These are phyloP conservation scores for Kwoniella pini DNA, from an alignment of 768 basidiomycete species.

Conservation along the genomic window DNA sequence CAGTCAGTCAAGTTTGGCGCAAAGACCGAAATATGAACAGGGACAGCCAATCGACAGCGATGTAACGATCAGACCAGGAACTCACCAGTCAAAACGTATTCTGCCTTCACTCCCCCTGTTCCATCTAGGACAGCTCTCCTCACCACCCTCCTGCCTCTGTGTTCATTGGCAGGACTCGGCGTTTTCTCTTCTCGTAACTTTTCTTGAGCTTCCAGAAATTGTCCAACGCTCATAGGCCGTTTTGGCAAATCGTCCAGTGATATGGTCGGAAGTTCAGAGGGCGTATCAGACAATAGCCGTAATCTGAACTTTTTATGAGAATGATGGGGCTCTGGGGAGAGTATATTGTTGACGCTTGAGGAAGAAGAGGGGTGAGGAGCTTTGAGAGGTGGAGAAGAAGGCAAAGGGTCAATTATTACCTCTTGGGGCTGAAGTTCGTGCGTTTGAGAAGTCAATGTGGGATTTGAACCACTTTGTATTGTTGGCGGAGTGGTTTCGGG, in stretches of 20 bases:
- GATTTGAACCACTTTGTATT: constrained; percentile 1
- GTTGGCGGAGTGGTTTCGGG: constrained; percentile 33
- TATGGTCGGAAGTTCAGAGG: background rate
- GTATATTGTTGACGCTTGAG: background rate
- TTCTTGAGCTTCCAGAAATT: constrained; percentile 24
- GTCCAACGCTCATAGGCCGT: constrained; percentile 31
- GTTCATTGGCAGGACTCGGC: constrained; percentile 6
- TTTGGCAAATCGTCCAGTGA: constrained; percentile 3
- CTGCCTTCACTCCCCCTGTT: constrained; percentile 52
- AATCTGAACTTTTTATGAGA: constrained; percentile 40
- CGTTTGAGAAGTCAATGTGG: background rate
- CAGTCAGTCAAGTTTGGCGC: background rate
- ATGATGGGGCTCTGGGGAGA: background rate
- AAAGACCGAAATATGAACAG: too few species aligned
- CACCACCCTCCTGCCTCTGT: constrained; percentile 23
- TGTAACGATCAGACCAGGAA: too few species aligned
- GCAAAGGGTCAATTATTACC: constrained; percentile 33
- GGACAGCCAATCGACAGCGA: too few species aligned
- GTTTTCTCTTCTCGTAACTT: constrained; percentile 5
- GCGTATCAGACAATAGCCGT: constrained; percentile 30
- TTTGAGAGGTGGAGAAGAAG: background rate
- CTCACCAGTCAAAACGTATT: constrained; percentile 56
- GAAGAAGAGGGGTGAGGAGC: background rate
- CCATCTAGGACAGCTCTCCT: constrained; percentile 29
- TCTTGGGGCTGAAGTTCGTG: constrained; percentile 11